phyloP scores from a whole-genome alignment of 257 asterid species.

The Plantago elongata region DNA sequence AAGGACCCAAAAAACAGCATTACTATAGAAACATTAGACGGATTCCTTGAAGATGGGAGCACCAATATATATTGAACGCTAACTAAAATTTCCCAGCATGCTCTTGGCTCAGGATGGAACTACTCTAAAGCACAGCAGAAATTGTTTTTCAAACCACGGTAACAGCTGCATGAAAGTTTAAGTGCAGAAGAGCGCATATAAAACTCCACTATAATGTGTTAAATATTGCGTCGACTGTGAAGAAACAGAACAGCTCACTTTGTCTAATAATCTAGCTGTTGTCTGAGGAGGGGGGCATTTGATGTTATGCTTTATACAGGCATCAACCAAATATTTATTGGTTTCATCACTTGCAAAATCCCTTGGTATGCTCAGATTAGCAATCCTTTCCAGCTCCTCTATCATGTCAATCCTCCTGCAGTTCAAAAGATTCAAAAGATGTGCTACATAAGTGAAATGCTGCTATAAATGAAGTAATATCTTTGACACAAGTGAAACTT shows the following conservation, averaged over 20 bases:
- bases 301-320: slow-evolving; percentile 65
- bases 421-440: slow-evolving; percentile 4
- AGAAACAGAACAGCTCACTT: slow-evolving; percentile 36
- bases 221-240: neutral
- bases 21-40: too few relatives aligned
- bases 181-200: neutral
- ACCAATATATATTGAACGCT: neutral
- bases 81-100: neutral
- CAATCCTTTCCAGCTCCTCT: slow-evolving; percentile 79
- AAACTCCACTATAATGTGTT: neutral
- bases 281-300: slow-evolving; percentile 94
- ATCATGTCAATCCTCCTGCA: slow-evolving; percentile 90
- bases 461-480: neutral
- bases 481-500: too few relatives aligned
- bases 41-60: neutral
- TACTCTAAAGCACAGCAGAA: neutral
- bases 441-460: neutral
- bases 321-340: slow-evolving; percentile 62
- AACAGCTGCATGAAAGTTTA: neutral
- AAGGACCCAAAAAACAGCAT: too few relatives aligned
- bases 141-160: neutral
- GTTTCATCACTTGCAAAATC: slow-evolving; percentile 79
- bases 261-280: slow-evolving; percentile 78
- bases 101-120: too few relatives aligned
- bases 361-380: slow-evolving; percentile 69